Evolutionary conservation across 495 filamentous ascomycete species (phyloP), one percentile per base, ranked within the genome.

Genomic region (Elaphomyces granulatus): DNA sequence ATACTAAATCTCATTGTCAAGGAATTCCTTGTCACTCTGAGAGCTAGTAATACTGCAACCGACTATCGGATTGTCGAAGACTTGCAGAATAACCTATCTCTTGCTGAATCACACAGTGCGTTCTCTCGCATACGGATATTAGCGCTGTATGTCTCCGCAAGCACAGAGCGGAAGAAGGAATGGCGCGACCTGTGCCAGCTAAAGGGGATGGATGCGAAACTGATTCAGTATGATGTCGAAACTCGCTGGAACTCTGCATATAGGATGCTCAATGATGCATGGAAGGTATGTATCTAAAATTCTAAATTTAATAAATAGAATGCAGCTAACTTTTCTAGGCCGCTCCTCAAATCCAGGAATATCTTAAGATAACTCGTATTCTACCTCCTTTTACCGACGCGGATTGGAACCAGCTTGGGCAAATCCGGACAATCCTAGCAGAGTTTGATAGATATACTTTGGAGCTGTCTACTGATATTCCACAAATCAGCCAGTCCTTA

Each of bases 201-300:
- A 28, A 28, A 28, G 12, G 23, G 23, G 23, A 28, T 28, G 23
- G 12, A 28, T 12, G 6, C 23, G 2, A 42, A 46, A 40, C 41
- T 42, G 19, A 37, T 46, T 33, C 31, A 36, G 23, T 41, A 46
- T 30, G 44, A 42, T 28, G 23, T 28, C 12, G 23, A 28, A 6
- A 28, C 23, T 42, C 32, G 44, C 8, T 42, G 38, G 38, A 46
- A 46, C 32, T n/a, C n/a, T n/a, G n/a, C n/a, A n/a, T n/a, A n/a
- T n/a, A n/a, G n/a, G n/a, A n/a, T n/a, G 37, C 12, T 44, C 6
- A 31, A 21, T 15, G 41, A 43, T 37, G 42, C 10, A 6, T 32
- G 37, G 17, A 39, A 44, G 20, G 14, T 34, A 26, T 28, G 23
- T 6, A 12, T 28, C 23, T 28, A 6, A 6, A 28, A 28, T 12